A percentile compares a stretch with the other conserved stretches of the same genome.
phyloP scores from a whole-genome alignment of 164 flowering plant species.

The Platanus orientalis region DNA sequence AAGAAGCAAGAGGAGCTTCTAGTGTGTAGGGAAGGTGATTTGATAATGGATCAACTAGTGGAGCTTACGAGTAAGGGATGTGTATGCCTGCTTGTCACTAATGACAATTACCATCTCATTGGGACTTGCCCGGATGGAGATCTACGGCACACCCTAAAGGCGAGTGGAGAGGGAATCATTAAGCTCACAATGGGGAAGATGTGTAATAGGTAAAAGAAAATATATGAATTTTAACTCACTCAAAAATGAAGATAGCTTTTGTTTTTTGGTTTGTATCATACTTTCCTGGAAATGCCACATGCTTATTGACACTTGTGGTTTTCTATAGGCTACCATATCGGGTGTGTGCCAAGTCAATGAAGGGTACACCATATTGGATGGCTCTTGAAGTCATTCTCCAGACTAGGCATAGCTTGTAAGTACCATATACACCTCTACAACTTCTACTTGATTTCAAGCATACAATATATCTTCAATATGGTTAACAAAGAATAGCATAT shows the following conservation, averaged over 20 bases:
- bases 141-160: conserved; percentile 84
- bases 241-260: not conserved
- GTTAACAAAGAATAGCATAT: no score
- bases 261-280: not conserved
- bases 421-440: no score
- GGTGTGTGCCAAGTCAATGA: no score
- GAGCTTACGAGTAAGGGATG: conserved; percentile 97
- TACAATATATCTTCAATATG: no score
- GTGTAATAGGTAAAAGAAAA: conserved; percentile 72
- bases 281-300: no score
- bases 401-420: no score
- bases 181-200: conserved; percentile 92
- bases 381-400: no score
- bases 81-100: conserved; percentile 76
- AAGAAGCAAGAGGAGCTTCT: conserved; percentile 95
- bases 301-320: no score
- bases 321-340: no score
- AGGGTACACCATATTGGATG: no score
- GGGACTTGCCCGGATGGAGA: conserved; percentile 99
- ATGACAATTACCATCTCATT: conserved; percentile 55
- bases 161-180: conserved; percentile 87
- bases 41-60: conserved; percentile 93
- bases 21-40: conserved; percentile 77
- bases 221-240: no score
- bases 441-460: no score